phyloP scores from a whole-genome alignment of 345 rosid genomes.

The Eucalyptus cladocalyx region DNA sequence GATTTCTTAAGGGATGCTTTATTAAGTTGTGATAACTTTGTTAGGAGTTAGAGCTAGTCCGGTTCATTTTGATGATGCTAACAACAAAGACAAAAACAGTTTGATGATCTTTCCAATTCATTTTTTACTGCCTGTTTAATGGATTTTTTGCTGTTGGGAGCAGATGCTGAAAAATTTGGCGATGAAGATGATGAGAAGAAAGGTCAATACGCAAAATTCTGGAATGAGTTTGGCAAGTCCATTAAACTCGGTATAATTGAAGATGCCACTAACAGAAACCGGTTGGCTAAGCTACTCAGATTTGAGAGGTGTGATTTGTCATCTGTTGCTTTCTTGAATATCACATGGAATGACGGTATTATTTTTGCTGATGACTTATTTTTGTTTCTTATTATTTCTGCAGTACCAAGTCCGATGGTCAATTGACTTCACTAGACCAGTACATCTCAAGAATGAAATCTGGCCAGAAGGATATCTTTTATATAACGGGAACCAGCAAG shows the following conservation, averaged over 20 bases:
- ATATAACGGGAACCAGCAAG: constrained; percentile 92
- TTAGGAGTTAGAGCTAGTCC: neutral
- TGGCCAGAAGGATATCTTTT: constrained; percentile 82
- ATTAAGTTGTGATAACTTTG: neutral
- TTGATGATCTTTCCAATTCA: neutral
- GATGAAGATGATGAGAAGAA: constrained; percentile 62
- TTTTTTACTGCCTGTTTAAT: neutral
- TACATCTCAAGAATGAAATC: constrained; percentile 91
- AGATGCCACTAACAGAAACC: constrained; percentile 92
- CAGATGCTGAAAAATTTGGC: constrained; percentile 56
- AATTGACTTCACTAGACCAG: constrained; percentile 87
- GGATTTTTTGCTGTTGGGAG: neutral
- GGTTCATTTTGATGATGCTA: neutral
- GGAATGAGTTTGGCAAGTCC: constrained; percentile 98
- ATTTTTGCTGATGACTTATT: neutral
- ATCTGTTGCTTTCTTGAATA: neutral
- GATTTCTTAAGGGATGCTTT: neutral
- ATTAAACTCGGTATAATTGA: constrained; percentile 92
- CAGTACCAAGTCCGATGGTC: constrained; percentile 92
- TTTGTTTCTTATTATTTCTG: neutral
- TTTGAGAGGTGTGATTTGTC: constrained; percentile 54
- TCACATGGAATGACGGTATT: neutral
- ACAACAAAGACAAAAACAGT: neutral
- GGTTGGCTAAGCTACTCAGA: constrained; percentile 87
- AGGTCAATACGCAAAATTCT: constrained; percentile 86